Evolutionary conservation across 2,329 filamentous ascomycete genomes (phyloP).

Genomic region (Aspergillus caelatus): DNA sequence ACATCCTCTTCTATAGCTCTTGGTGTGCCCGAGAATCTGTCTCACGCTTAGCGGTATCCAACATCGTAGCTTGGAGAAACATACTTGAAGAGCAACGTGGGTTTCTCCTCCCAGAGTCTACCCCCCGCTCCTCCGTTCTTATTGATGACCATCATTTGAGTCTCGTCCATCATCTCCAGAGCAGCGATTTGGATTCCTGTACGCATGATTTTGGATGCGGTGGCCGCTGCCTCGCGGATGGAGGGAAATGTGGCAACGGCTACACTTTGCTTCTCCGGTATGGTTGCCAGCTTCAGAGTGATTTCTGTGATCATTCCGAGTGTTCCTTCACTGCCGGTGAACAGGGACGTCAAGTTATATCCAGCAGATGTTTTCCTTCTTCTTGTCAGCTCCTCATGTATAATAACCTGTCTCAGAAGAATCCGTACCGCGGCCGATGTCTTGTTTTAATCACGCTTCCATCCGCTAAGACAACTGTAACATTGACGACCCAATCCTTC

Average conservation of each 20-base stretch:
- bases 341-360: slow-evolving; percentile 68
- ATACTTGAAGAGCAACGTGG: slow-evolving; percentile 45
- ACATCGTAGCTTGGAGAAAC: too few species aligned
- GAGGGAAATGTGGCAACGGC: slow-evolving; percentile 62
- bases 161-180: slow-evolving; percentile 63
- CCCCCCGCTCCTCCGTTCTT: slow-evolving; percentile 60
- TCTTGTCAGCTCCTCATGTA: slow-evolving; percentile 24
- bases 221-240: slow-evolving; percentile 61
- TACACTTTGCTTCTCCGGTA: slow-evolving; percentile 63
- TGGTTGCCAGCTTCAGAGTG: slow-evolving; percentile 66
- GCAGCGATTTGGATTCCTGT: slow-evolving; percentile 62
- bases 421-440: slow-evolving; percentile 11
- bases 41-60: neutral
- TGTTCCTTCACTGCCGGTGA: slow-evolving; percentile 69
- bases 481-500: slow-evolving; percentile 72
- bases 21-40: slow-evolving; percentile 67
- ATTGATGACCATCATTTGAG: slow-evolving; percentile 67
- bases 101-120: slow-evolving; percentile 34
- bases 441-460: slow-evolving; percentile 70
- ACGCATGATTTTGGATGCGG: slow-evolving; percentile 65
- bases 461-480: slow-evolving; percentile 71
- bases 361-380: slow-evolving; percentile 67
- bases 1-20: slow-evolving; percentile 74
- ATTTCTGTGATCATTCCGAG: slow-evolving; percentile 68
- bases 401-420: neutral